These are phyloP conservation scores for Stereocaulon alpinum DNA, from an alignment of 495 filamentous ascomycete species.

Conservation along the genomic window DNA sequence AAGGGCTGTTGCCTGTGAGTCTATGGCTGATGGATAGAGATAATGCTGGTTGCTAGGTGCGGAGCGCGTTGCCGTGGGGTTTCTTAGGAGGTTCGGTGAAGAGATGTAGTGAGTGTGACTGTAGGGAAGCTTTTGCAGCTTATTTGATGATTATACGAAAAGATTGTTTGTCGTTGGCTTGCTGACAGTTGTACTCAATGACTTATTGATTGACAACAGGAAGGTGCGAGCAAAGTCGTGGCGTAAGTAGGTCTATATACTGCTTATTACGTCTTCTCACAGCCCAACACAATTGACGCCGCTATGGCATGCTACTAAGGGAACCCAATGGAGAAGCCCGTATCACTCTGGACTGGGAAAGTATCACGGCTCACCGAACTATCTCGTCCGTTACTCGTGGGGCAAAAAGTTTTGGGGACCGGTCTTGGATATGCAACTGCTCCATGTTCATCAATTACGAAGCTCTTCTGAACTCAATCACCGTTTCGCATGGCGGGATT, in stretches of 20 bases:
- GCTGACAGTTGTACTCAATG: not conserved
- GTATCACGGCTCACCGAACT: no score
- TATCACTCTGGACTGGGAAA: not conserved
- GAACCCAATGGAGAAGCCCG: not conserved
- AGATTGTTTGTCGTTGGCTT: not conserved
- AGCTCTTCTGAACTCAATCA: no score
- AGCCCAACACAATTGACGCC: not conserved
- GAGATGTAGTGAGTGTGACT: not conserved
- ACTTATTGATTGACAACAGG: not conserved
- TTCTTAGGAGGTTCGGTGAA: slow-evolving; percentile 3
- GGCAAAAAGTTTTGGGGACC: no score
- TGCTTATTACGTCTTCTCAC: not conserved
- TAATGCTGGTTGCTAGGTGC: not conserved
- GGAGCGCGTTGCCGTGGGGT: not conserved
- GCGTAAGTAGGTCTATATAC: not conserved
- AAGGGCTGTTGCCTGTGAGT: not conserved
- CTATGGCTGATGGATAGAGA: not conserved
- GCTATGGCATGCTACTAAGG: not conserved
- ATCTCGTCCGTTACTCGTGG: no score
- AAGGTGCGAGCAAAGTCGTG: not conserved
- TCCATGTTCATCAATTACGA: no score
- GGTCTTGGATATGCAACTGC: no score
- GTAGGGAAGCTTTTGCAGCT: not conserved
- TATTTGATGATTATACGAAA: not conserved
- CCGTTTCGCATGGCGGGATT: no score